Percentiles rank a stretch among this genome's conserved stretches.
Evolutionary conservation across 1,284 basidiomycete genomes (phyloP).

Genomic region (Sporisorium exsertum): DNA sequence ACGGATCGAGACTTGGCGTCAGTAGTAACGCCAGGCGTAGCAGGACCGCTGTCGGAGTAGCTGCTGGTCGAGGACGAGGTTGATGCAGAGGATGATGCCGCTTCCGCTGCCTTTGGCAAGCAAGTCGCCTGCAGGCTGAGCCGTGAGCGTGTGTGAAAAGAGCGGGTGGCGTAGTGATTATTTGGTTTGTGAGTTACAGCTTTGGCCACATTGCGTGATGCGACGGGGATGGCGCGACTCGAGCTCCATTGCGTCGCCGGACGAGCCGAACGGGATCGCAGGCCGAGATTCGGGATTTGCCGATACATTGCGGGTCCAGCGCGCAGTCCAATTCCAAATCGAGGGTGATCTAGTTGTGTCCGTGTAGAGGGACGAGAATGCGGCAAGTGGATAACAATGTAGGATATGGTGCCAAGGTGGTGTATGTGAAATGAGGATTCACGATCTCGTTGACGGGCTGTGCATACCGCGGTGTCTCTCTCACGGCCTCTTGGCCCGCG

Average conservation of each 20-base stretch:
- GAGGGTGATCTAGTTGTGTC: neutral
- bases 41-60: slow-evolving; percentile 29
- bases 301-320: slow-evolving; percentile 25
- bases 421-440: neutral
- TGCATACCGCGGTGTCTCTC: neutral
- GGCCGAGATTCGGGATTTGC: slow-evolving; percentile 19
- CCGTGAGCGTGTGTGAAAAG: slow-evolving; percentile 12
- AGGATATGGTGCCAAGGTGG: neutral
- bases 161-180: neutral
- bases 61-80: slow-evolving; percentile 11
- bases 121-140: slow-evolving; percentile 7
- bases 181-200: neutral
- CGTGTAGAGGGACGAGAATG: neutral
- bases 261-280: slow-evolving; percentile 25
- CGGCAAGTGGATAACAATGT: neutral
- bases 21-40: slow-evolving; percentile 28
- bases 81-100: slow-evolving; percentile 2
- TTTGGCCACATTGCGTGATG: neutral
- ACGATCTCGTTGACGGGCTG: slow-evolving; percentile 2
- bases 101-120: slow-evolving; percentile 11
- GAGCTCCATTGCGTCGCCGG: slow-evolving; percentile 7
- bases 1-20: slow-evolving; percentile 29
- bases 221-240: slow-evolving; percentile 11
- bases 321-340: neutral
- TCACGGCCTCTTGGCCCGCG: neutral